Evolutionary conservation across 148 eudicot genomes (phyloP).

Genomic region (Camellia lanceoleosa): DNA sequence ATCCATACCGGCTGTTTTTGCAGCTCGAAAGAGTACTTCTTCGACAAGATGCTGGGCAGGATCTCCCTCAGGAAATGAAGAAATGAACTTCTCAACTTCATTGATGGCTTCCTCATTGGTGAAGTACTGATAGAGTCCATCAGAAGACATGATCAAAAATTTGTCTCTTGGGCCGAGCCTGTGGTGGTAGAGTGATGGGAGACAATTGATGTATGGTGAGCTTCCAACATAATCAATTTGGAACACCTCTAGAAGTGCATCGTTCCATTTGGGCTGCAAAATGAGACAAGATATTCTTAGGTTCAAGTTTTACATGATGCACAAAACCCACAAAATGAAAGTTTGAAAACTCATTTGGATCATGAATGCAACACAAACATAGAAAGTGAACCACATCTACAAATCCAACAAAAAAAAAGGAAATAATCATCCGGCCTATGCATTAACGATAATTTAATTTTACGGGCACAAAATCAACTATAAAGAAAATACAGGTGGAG

Average conservation of each 20-base stretch:
- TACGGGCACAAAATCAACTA: too few relatives aligned
- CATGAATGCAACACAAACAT: background rate
- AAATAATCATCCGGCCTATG: background rate
- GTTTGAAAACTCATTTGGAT: slow-evolving; percentile 1
- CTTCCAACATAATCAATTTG: slow-evolving; percentile 69
- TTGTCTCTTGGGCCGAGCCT: slow-evolving; percentile 64
- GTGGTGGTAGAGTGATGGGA: slow-evolving; percentile 67
- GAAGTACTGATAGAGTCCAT: slow-evolving; percentile 91
- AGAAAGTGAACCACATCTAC: background rate
- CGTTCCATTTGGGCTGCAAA: slow-evolving; percentile 72
- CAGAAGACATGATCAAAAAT: slow-evolving; percentile 81
- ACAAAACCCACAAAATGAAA: background rate
- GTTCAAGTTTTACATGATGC: background rate
- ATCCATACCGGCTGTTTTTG: slow-evolving; percentile 82
- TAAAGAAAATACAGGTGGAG: too few relatives aligned
- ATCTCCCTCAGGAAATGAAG: slow-evolving; percentile 77
- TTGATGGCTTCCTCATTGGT: slow-evolving; percentile 80
- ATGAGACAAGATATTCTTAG: background rate
- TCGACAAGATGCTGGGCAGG: slow-evolving; percentile 95
- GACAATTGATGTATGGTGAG: slow-evolving; percentile 69
- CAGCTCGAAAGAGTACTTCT: slow-evolving; percentile 81
- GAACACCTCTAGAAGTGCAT: slow-evolving; percentile 80
- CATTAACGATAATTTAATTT: background rate
- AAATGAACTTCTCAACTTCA: slow-evolving; percentile 75
- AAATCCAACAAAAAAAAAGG: background rate